phyloP scores from a whole-genome alignment of 495 filamentous ascomycete genomes.

The Podospora tetraspora region DNA sequence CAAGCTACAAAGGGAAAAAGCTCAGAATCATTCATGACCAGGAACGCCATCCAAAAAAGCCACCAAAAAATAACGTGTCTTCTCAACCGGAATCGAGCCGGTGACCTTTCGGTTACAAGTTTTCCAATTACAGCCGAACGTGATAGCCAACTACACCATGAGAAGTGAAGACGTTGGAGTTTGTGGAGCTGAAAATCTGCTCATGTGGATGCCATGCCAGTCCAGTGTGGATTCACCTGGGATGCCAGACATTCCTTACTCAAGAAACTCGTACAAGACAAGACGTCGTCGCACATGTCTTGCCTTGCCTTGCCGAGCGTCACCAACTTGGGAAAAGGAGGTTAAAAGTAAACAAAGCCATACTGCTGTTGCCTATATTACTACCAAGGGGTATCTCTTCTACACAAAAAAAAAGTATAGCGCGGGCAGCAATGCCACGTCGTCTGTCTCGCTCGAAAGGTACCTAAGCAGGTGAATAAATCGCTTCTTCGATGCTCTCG shows the following conservation, averaged over 20 bases:
- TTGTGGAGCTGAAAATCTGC: background rate
- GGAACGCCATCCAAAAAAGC: background rate
- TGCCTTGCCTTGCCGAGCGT: no score
- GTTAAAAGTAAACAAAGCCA: background rate
- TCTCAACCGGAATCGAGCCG: conserved; percentile 6
- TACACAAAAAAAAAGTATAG: background rate
- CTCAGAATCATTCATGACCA: background rate
- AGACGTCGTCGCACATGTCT: no score
- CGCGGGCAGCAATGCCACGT: no score
- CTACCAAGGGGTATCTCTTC: background rate
- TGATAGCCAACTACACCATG: conserved; percentile 19
- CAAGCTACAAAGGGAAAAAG: background rate
- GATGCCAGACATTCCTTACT: no score
- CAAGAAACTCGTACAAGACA: no score
- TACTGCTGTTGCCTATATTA: background rate
- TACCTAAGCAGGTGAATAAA: background rate
- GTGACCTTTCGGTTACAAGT: conserved; percentile 4
- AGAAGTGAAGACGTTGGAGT: conserved; percentile 1
- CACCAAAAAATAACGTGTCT: background rate
- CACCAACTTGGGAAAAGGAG: background rate
- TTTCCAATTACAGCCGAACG: conserved; percentile 7
- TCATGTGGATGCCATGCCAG: background rate
- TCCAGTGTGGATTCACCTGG: no score
- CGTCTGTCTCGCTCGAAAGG: background rate
- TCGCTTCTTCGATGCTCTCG: background rate